These are phyloP conservation scores for Ophiocordyceps camponoti-rufipedis DNA, from an alignment of 2,329 filamentous ascomycete species.

Conservation along the genomic window DNA sequence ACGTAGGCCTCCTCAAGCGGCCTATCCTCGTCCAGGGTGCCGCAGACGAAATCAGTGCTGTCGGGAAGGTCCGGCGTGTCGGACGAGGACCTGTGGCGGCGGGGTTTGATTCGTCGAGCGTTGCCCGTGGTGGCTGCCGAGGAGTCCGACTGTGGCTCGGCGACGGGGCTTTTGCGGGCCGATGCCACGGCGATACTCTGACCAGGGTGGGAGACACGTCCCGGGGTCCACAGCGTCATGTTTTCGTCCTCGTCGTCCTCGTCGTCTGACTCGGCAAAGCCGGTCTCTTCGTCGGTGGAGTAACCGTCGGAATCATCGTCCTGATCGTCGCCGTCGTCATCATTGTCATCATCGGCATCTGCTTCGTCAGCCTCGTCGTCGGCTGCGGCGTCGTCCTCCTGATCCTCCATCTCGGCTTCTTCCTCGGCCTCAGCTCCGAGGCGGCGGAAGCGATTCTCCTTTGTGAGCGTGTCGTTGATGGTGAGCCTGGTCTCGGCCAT, in stretches of 20 bases:
- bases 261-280: conserved; percentile 51
- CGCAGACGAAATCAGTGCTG: conserved; percentile 98
- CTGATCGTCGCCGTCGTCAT: conserved; percentile 33
- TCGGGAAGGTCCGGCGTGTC: conserved; percentile 75
- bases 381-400: conserved; percentile 43
- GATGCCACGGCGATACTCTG: conserved; percentile 15
- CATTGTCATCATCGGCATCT: conserved; percentile 32
- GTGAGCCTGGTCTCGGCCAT: conserved; percentile 56
- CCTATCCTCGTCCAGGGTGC: conserved; percentile 87
- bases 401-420: conserved; percentile 37
- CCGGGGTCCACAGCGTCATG: conserved; percentile 35
- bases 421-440: conserved; percentile 82
- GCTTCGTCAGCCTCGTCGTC: conserved; percentile 28
- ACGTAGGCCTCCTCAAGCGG: conserved; percentile 89
- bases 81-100: conserved; percentile 10
- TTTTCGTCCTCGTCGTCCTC: conserved; percentile 50
- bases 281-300: conserved; percentile 53
- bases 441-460: conserved; percentile 76
- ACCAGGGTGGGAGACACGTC: conserved; percentile 19
- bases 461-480: conserved; percentile 72
- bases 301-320: conserved; percentile 49
- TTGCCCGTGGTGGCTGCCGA: conserved; percentile 30
- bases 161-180: conserved; percentile 18
- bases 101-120: conserved; percentile 9
- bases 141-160: conserved; percentile 38